These are phyloP conservation scores for Dorcoceras hygrometricum DNA, from an alignment of 257 asterid genomes.

Conservation along the genomic window DNA sequence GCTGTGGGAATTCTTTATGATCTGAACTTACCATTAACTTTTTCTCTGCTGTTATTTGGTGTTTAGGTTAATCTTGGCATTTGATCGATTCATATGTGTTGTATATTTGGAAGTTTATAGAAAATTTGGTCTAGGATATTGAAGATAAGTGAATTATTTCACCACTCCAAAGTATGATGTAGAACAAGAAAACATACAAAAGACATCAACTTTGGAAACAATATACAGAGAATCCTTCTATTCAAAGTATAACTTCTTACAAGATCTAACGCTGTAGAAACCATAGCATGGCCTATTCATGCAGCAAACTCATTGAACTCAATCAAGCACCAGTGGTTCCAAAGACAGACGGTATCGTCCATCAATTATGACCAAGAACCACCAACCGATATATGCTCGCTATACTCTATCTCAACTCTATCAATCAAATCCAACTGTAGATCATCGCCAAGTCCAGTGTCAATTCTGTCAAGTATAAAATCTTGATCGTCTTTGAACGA, in stretches of 20 bases:
- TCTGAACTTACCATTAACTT: slow-evolving; percentile 16
- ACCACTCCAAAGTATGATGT: too few species aligned
- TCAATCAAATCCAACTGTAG: not conserved
- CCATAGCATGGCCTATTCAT: not conserved
- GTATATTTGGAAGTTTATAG: not conserved
- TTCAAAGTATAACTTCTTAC: not conserved
- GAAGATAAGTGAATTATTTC: not conserved
- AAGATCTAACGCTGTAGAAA: not conserved
- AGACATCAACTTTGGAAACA: not conserved
- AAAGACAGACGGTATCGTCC: not conserved
- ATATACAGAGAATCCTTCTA: too few species aligned
- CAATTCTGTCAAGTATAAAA: not conserved
- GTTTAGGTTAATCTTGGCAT: slow-evolving; percentile 18
- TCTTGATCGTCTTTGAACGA: not conserved
- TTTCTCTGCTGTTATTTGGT: slow-evolving; percentile 10
- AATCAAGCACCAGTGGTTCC: not conserved
- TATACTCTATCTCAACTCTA: not conserved
- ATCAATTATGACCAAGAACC: not conserved
- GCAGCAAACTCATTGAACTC: not conserved
- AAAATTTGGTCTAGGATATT: not conserved
- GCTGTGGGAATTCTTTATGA: slow-evolving; percentile 38
- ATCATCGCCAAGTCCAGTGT: not conserved
- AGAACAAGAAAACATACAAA: not conserved
- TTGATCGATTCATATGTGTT: slow-evolving; percentile 20
- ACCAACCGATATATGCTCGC: not conserved